Evolutionary conservation across 495 filamentous ascomycete species (phyloP), one percentile per base, ranked within the genome.

Genomic region (Neurospora sp.): DNA sequence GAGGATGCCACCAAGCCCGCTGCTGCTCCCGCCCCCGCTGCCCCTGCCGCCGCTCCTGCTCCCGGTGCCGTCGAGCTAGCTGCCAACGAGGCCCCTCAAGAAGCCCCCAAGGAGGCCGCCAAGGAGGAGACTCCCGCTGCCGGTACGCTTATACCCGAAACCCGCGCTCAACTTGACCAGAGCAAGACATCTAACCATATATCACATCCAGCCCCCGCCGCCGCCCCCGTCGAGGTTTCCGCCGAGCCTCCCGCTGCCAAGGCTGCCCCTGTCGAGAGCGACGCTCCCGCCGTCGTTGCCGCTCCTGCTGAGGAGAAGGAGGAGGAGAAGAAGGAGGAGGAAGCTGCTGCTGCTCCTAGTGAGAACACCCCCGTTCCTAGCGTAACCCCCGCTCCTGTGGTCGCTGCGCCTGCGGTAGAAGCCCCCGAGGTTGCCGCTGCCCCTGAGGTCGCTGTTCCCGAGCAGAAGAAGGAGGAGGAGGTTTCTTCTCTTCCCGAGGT

Each of bases 381-480:
- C 5, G 53, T 61, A 16, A 61, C 27, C 14, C 53, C 53, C 27
- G 53, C 53, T 61, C 27, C 53, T 61, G 53, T 27, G 27, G 27
- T 27, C n/a, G n/a, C n/a, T n/a, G n/a, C n/a, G n/a, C n/a, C n/a
- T n/a, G n/a, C 53, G 53, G 53, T 61, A 31, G 53, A 61, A 61
- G 53, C 22, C 22, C 53, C 22, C 14, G 53, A 16, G 53, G 53
- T 61, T 35, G 53, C 22, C 14, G 53, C 53, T 61, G 53, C 53
- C 40, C 40, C 40, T 41, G 40, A 41, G 16, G 40, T 41, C 12
- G 53, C 53, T 61, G 53, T 61, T 61, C 53, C 53, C 53, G 70
- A 70, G 41, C n/a, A 48, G 9, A 48, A 96, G 53, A 22, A n/a
- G 4, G 77, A 89, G 80, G 84, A 86, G 20, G 85, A 82, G 78